A percentile compares a stretch with the other conserved stretches of the same genome.
These are phyloP conservation scores for Casuarina cunninghamiana DNA, from an alignment of 306 rosid genomes.

Conservation along the genomic window DNA sequence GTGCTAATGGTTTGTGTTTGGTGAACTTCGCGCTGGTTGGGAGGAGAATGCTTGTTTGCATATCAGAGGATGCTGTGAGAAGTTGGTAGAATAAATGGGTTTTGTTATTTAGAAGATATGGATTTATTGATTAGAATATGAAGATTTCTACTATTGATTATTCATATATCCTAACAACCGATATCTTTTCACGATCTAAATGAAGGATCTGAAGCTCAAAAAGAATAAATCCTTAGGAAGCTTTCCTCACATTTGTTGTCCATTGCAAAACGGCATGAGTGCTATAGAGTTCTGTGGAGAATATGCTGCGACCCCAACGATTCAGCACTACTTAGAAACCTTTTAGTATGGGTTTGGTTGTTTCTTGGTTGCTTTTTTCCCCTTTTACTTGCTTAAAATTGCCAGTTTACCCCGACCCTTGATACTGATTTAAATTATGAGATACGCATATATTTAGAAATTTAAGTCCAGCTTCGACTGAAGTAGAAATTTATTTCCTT, in stretches of 20 bases:
- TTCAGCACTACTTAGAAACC: constrained; percentile 65
- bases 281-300: constrained; percentile 81
- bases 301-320: constrained; percentile 82
- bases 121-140: neutral
- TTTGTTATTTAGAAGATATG: neutral
- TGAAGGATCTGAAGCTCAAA: constrained; percentile 53
- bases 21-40: neutral
- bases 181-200: constrained; percentile 52
- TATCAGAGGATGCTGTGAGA: neutral
- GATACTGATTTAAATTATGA: neutral
- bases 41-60: neutral
- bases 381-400: constrained; percentile 11
- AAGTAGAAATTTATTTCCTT: neutral
- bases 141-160: constrained; percentile 20
- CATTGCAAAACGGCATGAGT: constrained; percentile 82
- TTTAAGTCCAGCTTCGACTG: neutral
- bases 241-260: constrained; percentile 62
- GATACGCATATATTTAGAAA: neutral
- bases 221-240: constrained; percentile 52
- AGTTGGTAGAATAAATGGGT: neutral
- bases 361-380: constrained; percentile 18
- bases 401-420: too few relatives aligned
- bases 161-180: constrained; percentile 30
- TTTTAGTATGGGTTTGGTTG: constrained; percentile 62
- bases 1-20: neutral